These are phyloP conservation scores for Coemansia sp. DNA, from an alignment of 192 early-diverging fungal species.

Conservation along the genomic window DNA sequence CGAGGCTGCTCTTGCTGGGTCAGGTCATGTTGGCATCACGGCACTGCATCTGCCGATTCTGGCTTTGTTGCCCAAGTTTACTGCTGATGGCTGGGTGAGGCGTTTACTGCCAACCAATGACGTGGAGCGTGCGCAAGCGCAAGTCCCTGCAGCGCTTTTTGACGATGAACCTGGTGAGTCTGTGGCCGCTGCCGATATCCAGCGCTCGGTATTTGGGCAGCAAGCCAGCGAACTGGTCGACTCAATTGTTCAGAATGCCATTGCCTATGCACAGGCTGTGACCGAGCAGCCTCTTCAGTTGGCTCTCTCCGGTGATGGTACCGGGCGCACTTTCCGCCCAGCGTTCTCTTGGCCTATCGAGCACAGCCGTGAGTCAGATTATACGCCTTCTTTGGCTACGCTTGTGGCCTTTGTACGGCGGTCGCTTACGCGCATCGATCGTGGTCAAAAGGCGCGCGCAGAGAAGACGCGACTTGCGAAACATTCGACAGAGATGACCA, in stretches of 20 bases:
- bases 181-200: constrained; percentile 12
- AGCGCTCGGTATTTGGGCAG: constrained; percentile 42
- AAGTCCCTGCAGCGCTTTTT: constrained; percentile 20
- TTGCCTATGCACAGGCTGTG: constrained; percentile 48
- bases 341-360: constrained; percentile 53
- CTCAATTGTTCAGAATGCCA: constrained; percentile 34
- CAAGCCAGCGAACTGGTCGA: constrained; percentile 50
- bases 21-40: constrained; percentile 45
- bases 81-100: constrained; percentile 28
- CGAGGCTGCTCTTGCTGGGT: constrained; percentile 37
- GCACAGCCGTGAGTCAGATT: constrained; percentile 53
- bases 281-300: constrained; percentile 26
- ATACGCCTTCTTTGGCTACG: constrained; percentile 49
- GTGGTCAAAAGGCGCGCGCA: constrained; percentile 23
- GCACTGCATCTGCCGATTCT: constrained; percentile 46
- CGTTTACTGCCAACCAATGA: constrained; percentile 39
- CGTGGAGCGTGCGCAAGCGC: constrained; percentile 49
- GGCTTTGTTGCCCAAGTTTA: constrained; percentile 48
- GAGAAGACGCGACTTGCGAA: constrained; percentile 40
- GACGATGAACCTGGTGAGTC: constrained; percentile 18
- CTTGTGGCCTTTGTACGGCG: constrained; percentile 39
- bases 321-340: constrained; percentile 28
- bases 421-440: constrained; percentile 37
- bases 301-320: not conserved
- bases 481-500: constrained; percentile 41